Conservation (phyloP, 148 eudicot genomes). For the Heliosperma pusillum region DNA sequence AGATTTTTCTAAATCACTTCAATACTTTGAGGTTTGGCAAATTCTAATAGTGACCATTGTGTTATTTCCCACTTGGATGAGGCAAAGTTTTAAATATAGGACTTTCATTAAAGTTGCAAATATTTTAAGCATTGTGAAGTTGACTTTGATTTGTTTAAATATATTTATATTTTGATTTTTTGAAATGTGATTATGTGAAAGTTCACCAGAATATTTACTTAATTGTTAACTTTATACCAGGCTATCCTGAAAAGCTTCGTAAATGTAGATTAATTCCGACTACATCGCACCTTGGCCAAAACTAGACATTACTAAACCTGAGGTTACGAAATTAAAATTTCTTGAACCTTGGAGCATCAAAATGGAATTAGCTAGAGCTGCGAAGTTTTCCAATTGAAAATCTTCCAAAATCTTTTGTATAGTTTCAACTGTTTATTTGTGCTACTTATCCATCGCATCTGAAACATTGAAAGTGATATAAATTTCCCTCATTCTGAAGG, state of each 20-base stretch:
- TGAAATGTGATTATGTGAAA: neutral
- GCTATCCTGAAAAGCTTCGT: neutral
- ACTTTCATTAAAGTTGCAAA: too few relatives aligned
- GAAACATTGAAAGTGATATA: neutral
- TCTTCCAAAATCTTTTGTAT: neutral
- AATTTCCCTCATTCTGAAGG: slow-evolving; percentile 33
- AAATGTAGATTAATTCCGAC: neutral
- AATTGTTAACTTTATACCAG: too few relatives aligned
- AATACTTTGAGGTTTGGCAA: neutral
- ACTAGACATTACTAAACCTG: neutral
- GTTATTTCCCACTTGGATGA: neutral
- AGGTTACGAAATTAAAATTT: too few relatives aligned
- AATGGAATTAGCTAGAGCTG: neutral
- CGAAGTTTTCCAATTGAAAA: neutral
- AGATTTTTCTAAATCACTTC: neutral
- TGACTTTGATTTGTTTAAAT: too few relatives aligned
- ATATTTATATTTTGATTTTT: neutral
- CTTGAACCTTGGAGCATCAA: neutral
- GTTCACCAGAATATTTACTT: neutral
- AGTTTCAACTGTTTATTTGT: neutral
- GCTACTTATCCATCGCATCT: neutral
- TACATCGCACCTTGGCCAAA: neutral
- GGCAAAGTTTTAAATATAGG: neutral
- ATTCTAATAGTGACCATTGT: neutral
- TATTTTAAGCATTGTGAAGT: neutral